Evolutionary conservation across 176 grass and related monocot species (phyloP).

Genomic region (sorghum (Sorghum bicolor)): Sorghum_bicolor_NCBIv3 NC_012878.2:1547001-1547500

Average conservation of each 20-base stretch:
- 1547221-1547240: constrained; percentile 8
- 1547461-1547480: not conserved
- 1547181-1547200: not conserved
- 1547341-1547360: not conserved
- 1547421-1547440: not conserved
- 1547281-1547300: constrained; percentile 32
- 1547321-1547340: constrained; percentile 17
- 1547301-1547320: constrained; percentile 13
- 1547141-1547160: not conserved
- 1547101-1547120: not conserved
- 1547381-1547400: not conserved
- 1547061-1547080: not conserved
- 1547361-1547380: not conserved
- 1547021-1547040: not conserved
- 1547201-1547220: not conserved
- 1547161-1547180: not conserved
- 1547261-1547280: constrained; percentile 37
- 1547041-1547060: not conserved
- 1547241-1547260: constrained; percentile 24
- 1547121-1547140: not conserved
- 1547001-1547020: not conserved
- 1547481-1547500: not conserved
- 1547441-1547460: not conserved
- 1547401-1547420: not conserved
- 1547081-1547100: not conserved